These are phyloP conservation scores for Willaertia magna DNA, from an alignment of 208 protist species.

Conservation along the genomic window DNA sequence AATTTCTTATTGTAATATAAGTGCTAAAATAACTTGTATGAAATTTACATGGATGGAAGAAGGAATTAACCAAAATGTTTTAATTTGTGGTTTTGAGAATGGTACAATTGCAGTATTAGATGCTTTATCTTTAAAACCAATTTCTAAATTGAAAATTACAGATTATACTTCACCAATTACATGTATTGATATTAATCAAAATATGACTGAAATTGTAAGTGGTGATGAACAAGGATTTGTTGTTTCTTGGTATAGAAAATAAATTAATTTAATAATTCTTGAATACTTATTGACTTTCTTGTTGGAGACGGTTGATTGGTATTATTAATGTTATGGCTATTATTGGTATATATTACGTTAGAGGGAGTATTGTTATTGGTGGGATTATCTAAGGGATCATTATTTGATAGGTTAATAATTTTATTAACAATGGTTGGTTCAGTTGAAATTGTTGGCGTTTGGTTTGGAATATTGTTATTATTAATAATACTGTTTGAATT, in stretches of 20 bases:
- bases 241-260: neutral
- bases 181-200: neutral
- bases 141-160: neutral
- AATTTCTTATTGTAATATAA: slow-evolving; percentile 1
- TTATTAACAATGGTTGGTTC: no score
- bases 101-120: slow-evolving; percentile 10
- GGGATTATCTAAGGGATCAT: no score
- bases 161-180: neutral
- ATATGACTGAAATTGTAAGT: neutral
- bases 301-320: no score
- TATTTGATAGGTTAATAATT: no score
- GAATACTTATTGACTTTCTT: no score
- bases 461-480: no score
- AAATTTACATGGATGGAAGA: slow-evolving; percentile 8
- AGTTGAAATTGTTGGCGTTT: no score
- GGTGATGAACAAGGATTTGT: neutral
- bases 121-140: neutral
- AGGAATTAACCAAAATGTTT: slow-evolving; percentile 3
- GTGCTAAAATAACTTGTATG: neutral
- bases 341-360: no score
- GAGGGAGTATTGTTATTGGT: no score
- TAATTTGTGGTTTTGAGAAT: slow-evolving; percentile 6
- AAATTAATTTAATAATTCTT: neutral
- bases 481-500: no score
- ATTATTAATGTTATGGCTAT: no score